Conservation (phyloP, 1,284 basidiomycete genomes). For the Malassezia caprae region DNA sequence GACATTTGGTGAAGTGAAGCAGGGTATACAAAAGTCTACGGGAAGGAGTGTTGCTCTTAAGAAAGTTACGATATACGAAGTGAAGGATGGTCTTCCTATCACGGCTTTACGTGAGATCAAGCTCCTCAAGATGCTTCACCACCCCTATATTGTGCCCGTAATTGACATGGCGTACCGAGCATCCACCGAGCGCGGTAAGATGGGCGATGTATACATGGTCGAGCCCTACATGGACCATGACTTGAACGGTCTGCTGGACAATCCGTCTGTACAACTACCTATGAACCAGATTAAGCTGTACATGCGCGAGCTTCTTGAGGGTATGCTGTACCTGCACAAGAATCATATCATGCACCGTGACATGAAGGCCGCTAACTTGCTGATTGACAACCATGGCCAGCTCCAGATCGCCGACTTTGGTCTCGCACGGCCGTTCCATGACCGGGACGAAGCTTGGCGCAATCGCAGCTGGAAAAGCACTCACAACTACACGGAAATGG, state of each 20-base stretch:
- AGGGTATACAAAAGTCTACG: conserved; percentile 49
- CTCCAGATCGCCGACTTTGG: conserved; percentile 78
- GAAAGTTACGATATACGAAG: conserved; percentile 87
- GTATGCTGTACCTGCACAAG: conserved; percentile 91
- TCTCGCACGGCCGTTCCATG: conserved; percentile 60
- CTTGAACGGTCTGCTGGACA: conserved; percentile 70
- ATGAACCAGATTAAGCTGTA: conserved; percentile 73
- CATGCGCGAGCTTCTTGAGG: conserved; percentile 86
- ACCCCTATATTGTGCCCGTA: conserved; percentile 75
- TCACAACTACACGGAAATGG: conserved; percentile 79
- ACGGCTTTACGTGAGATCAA: conserved; percentile 98
- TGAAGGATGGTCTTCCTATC: conserved; percentile 88
- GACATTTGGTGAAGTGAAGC: conserved; percentile 48
- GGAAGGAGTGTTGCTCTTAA: conserved; percentile 73
- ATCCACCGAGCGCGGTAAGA: conserved; percentile 40
- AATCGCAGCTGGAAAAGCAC: conserved; percentile 31
- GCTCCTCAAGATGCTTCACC: conserved; percentile 78
- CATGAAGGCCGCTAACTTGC: conserved; percentile 94
- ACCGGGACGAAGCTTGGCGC: conserved; percentile 32
- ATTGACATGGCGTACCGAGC: conserved; percentile 69
- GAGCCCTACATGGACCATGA: conserved; percentile 99
- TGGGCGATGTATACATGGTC: conserved; percentile 78
- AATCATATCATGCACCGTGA: conserved; percentile 94
- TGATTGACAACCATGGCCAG: conserved; percentile 64
- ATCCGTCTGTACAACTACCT: conserved; percentile 51